Evolutionary conservation across 495 filamentous ascomycete species (phyloP).

Genomic region (Xylaria castorea): DNA sequence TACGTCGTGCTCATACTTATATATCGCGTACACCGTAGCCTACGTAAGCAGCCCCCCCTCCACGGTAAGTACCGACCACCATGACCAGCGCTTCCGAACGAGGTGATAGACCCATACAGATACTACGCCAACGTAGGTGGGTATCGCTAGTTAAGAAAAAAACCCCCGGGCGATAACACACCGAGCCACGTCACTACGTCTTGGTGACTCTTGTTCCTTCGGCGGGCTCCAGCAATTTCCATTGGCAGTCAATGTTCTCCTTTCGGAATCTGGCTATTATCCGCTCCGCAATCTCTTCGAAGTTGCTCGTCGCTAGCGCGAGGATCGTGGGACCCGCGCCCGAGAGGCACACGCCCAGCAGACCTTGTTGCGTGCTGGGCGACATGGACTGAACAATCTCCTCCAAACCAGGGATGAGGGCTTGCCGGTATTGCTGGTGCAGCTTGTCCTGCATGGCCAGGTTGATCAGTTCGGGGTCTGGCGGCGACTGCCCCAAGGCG

Average conservation of each 20-base stretch:
- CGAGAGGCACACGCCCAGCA: constrained; percentile 90
- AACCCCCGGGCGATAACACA: not conserved
- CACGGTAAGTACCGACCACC: not conserved
- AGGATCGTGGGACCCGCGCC: constrained; percentile 95
- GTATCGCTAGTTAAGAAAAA: not conserved
- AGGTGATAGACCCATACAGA: not conserved
- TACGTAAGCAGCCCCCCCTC: not conserved
- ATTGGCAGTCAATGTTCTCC: constrained; percentile 78
- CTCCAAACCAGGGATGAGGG: constrained; percentile 87
- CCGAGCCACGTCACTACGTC: constrained; percentile 13
- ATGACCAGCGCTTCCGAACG: constrained; percentile 3
- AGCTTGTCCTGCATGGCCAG: constrained; percentile 97
- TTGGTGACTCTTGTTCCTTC: constrained; percentile 74
- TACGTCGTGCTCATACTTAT: not conserved
- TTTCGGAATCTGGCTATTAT: constrained; percentile 72
- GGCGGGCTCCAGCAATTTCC: constrained; percentile 87
- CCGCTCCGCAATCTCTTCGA: constrained; percentile 78
- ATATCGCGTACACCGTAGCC: not conserved
- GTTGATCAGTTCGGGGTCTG: constrained; percentile 92
- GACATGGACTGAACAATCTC: constrained; percentile 87
- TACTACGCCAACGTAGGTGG: not conserved
- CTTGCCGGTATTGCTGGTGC: constrained; percentile 91
- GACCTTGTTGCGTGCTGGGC: constrained; percentile 80
- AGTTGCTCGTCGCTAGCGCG: constrained; percentile 86
- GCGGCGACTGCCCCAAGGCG: constrained; percentile 84